phyloP scores from a whole-genome alignment of 1,284 basidiomycete genomes.

The Fomitopsis palustris region DNA sequence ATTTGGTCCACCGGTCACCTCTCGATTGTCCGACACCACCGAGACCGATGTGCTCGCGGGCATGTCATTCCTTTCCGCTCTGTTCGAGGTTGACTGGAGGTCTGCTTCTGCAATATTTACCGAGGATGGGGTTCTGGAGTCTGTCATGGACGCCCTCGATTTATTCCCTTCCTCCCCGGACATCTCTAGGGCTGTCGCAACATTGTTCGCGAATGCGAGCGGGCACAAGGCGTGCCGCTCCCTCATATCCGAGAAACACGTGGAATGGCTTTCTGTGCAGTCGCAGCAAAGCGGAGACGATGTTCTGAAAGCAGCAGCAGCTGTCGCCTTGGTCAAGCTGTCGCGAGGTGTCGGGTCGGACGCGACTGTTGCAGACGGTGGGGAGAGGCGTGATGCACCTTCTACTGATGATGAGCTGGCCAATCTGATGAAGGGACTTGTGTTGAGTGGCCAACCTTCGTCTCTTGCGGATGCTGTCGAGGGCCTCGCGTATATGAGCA shows the following conservation, averaged over 20 bases:
- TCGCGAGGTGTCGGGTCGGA: constrained; percentile 55
- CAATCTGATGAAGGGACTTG: constrained; percentile 52
- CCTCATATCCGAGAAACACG: constrained; percentile 49
- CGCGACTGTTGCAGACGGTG: constrained; percentile 32
- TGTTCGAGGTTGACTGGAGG: constrained; percentile 75
- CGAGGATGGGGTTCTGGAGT: constrained; percentile 58
- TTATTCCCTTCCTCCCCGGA: constrained; percentile 43
- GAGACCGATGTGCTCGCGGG: constrained; percentile 49
- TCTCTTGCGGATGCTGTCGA: constrained; percentile 69
- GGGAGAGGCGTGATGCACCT: constrained; percentile 26
- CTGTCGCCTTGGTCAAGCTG: constrained; percentile 77
- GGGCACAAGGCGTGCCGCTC: constrained; percentile 70
- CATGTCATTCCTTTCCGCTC: constrained; percentile 61
- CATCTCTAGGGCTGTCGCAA: constrained; percentile 56
- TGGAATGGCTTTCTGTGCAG: constrained; percentile 60
- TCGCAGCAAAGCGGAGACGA: constrained; percentile 45
- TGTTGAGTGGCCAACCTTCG: constrained; percentile 38
- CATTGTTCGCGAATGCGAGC: constrained; percentile 68
- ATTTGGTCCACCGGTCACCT: constrained; percentile 45
- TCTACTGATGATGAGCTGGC: constrained; percentile 43
- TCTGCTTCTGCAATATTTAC: constrained; percentile 59
- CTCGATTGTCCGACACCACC: constrained; percentile 49
- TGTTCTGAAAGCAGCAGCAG: constrained; percentile 56
- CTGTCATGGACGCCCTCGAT: constrained; percentile 63
- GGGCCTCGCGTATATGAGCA: constrained; percentile 78